Evolutionary conservation across 345 rosid species (phyloP), one percentile per base, ranked within the genome.

Genomic region (Hypericum androsaemum): DNA sequence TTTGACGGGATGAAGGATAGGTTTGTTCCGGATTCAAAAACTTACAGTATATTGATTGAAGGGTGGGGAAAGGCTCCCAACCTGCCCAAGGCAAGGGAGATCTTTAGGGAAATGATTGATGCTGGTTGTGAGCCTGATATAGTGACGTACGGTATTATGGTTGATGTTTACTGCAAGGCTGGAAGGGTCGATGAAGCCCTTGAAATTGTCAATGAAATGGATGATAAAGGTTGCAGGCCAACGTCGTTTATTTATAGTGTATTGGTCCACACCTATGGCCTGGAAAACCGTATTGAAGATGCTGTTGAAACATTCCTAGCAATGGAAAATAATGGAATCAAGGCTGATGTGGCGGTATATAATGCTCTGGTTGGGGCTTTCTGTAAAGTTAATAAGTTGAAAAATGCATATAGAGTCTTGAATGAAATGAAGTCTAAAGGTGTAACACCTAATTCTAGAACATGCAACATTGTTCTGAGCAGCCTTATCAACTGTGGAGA

Each of bases 31-130:
- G 81, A 80, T 56, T 71, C 86, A 4, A 86, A 89, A 63, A 86
- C 96, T 5, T 89, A 75, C 63, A 89, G 96, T 52, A 84, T 89
- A 68, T 59, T 89, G 80, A 65, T 86, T 65, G 88, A 76, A 14
- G 97, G 94, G 22, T 89, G 97, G 97, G 97, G 96, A 16, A 86
- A 73, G 60, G 83, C 74, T 48, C 97, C 96, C 0, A 86, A 89
- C 50, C 69, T 89, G 57, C 88, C 90, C 4, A 89, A 79, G 73
- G 94, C 94, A 0, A 77, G 97, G 68, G 88, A 80, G 64, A 68
- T 78, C 57, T 89, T 82, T 52, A 53, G 71, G 53, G 94, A 82
- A 55, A 89, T 86, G 97, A 64, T 79, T 37, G 62, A 73, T 12
- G 50, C 48, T 12, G 89, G 90, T 36, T 89, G 96, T 54, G 28